Conservation (phyloP, 768 basidiomycete species). For the Boletus rex-veris region DNA sequence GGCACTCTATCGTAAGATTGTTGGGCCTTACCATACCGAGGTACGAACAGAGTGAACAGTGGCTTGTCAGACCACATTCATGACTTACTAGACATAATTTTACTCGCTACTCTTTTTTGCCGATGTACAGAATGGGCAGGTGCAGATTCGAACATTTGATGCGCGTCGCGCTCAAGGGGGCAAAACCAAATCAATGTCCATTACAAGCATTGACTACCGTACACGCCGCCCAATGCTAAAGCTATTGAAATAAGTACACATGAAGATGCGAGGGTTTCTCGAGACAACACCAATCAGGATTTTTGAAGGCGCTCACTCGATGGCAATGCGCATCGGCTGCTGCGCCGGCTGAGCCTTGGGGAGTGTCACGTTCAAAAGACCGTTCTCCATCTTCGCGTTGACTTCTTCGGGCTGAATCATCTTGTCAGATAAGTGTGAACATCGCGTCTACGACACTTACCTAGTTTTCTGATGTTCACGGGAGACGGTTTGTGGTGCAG, state of each 20-base stretch:
- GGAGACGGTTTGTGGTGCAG: no score
- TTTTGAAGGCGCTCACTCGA: conserved; percentile 11
- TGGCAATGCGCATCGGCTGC: conserved; percentile 43
- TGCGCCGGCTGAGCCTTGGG: conserved; percentile 40
- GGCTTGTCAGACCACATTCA: neutral
- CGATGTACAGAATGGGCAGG: no score
- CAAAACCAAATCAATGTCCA: neutral
- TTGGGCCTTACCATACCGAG: neutral
- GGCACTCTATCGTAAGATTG: conserved; percentile 13
- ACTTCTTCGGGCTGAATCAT: conserved; percentile 29
- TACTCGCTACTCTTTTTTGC: neutral
- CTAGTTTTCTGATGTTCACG: conserved; percentile 16
- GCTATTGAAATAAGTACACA: neutral
- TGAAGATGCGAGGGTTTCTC: neutral
- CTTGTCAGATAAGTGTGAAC: neutral
- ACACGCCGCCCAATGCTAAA: neutral
- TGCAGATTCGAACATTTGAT: no score
- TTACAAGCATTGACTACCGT: neutral
- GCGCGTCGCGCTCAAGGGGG: no score
- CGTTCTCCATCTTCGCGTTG: conserved; percentile 48
- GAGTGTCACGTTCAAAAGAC: conserved; percentile 51
- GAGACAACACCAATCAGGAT: neutral
- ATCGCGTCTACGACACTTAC: conserved; percentile 22
- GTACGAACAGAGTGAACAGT: conserved; percentile 6
- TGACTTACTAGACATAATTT: neutral